phyloP scores from a whole-genome alignment of 1,139 yeast genomes.

The Sugiyamaella japonica region DNA sequence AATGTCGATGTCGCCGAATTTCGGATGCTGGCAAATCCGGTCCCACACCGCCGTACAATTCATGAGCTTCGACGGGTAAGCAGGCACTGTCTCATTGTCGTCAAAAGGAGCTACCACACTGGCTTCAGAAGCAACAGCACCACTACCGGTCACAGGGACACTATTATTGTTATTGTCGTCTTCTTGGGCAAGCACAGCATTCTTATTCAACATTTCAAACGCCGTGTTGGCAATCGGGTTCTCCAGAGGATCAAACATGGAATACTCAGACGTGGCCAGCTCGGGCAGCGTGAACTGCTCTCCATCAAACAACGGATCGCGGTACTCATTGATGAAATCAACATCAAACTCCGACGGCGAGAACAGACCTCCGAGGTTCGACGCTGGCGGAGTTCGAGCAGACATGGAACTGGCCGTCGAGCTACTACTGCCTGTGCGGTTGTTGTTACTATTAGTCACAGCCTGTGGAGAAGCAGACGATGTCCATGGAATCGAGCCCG shows the following conservation, averaged over 20 bases:
- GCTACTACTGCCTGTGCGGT: neutral
- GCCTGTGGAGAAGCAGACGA: slow-evolving; percentile 21
- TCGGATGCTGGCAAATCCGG: slow-evolving; percentile 89
- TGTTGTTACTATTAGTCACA: neutral
- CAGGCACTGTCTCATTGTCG: slow-evolving; percentile 38
- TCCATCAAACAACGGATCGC: slow-evolving; percentile 40
- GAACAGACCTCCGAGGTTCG: slow-evolving; percentile 16
- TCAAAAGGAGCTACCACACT: slow-evolving; percentile 27
- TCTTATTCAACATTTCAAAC: slow-evolving; percentile 23
- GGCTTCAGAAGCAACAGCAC: slow-evolving; percentile 18
- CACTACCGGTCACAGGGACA: neutral
- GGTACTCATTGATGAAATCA: slow-evolving; percentile 39
- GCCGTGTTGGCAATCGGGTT: slow-evolving; percentile 30
- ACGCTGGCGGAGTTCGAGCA: slow-evolving; percentile 14
- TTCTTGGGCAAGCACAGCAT: slow-evolving; percentile 4
- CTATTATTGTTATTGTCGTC: slow-evolving; percentile 18
- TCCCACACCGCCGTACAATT: slow-evolving; percentile 96
- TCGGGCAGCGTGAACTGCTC: slow-evolving; percentile 40
- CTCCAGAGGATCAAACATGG: slow-evolving; percentile 64
- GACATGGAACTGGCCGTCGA: slow-evolving; percentile 6
- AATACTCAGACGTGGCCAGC: slow-evolving; percentile 55
- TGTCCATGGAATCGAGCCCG: slow-evolving; percentile 26
- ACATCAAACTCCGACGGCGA: slow-evolving; percentile 36
- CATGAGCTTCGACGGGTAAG: slow-evolving; percentile 45
- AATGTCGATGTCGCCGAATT: slow-evolving; percentile 87